These are phyloP conservation scores for Fusarium sulawesiense DNA, from an alignment of 2,329 filamentous ascomycete genomes.

Conservation along the genomic window DNA sequence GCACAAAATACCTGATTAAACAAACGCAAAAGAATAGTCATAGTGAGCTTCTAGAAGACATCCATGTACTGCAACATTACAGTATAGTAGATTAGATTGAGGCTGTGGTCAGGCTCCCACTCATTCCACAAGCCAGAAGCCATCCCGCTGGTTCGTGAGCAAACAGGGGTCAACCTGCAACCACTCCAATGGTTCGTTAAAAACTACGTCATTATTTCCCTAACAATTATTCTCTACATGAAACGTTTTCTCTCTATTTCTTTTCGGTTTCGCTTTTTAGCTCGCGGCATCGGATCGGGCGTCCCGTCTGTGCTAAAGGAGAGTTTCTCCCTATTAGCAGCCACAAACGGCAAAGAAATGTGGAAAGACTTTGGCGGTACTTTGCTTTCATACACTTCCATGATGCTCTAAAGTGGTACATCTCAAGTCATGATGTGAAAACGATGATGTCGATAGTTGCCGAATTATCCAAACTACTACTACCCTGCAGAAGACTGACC, in stretches of 20 bases:
- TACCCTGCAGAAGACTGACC: slow-evolving; percentile 16
- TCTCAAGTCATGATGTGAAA: slow-evolving; percentile 11
- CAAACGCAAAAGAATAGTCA: slow-evolving; percentile 5
- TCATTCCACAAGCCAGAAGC: slow-evolving; percentile 13
- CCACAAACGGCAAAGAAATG: slow-evolving; percentile 3
- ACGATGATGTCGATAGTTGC: slow-evolving; percentile 22
- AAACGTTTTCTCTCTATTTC: slow-evolving; percentile 5
- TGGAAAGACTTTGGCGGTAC: slow-evolving; percentile 18
- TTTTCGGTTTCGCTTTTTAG: background rate
- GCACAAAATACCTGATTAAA: background rate
- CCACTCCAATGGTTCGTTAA: slow-evolving; percentile 28
- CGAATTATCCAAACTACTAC: slow-evolving; percentile 1
- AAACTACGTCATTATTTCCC: slow-evolving; percentile 38
- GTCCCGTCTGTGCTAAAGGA: slow-evolving; percentile 10
- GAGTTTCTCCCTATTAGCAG: slow-evolving; percentile 23
- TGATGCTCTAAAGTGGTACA: background rate
- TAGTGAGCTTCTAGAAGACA: slow-evolving; percentile 17
- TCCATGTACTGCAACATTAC: slow-evolving; percentile 12
- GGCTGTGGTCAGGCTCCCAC: slow-evolving; percentile 1
- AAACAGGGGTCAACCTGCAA: slow-evolving; percentile 32
- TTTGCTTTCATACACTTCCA: background rate
- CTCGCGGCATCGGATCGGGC: slow-evolving; percentile 30
- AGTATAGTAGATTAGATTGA: background rate
- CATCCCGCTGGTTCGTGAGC: background rate
- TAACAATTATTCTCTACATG: background rate